Base-by-base conservation (phyloP, 768 basidiomycete species). In the Stropharia rugosoannulata region DNA sequence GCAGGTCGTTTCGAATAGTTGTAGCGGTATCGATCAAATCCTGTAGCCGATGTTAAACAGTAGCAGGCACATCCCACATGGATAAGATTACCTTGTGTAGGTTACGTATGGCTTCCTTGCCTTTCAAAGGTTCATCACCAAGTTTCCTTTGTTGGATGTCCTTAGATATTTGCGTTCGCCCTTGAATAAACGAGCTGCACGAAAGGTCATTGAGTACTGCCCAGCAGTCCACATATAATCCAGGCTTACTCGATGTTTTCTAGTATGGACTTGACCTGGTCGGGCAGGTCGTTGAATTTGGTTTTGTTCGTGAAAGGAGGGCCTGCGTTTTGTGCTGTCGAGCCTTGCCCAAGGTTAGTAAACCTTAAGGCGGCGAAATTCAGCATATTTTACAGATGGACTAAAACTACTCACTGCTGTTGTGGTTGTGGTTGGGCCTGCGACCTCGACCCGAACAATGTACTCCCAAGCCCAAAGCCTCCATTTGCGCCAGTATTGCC, bases 251-350 rank as follows among this genome's bases (percentile, higher is more conserved):
- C 91, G 41, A 93, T 80, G 38, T 68, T 66, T 64, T 92, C 91
- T 15, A 93, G 74, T 4, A 70, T 75, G 58, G 71, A 83, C 70
- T 84, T 89, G 18, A 85, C 58, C 2, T 83, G 77, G 49, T 93
- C 90, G 1, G 89, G 85, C 3, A 93, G 70, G 66, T 93, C 91
- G 51, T 93, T 93, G 69, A 91, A 93, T 65, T 90, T 93, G 0
- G 89, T 90, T 0, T 76, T 71, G 65, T 79, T 82, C 4, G 75
- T 73, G 61, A 86, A 81, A 5, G 74, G 73, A 9, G 78, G 75
- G 27, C 66, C 62, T 0, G 64, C 68, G 51, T 58, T 58, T 44
- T 52, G 51, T 1, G 35, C 42, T 15, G 37, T 15, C 7, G 43
- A 13, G 51, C 41, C 48, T 46, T 55, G 54, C 6, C 49, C 49